These are phyloP conservation scores for Mortierella sp. DNA, from an alignment of 371 early-diverging fungal genomes.

Conservation along the genomic window DNA sequence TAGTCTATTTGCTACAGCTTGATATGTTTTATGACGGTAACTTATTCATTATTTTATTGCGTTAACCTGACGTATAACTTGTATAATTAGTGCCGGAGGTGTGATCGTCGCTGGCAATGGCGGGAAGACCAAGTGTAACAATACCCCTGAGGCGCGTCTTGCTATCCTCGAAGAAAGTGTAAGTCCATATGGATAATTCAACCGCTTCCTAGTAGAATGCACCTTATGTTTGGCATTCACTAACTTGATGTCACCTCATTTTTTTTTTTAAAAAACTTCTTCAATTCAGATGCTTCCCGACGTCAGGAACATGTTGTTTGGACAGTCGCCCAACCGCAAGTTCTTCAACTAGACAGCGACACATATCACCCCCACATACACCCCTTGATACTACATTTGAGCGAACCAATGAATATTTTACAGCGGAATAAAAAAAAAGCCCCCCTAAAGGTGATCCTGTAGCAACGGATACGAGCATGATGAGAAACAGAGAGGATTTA, in stretches of 20 bases:
- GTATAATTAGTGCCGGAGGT: constrained; percentile 84
- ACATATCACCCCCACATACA: background rate
- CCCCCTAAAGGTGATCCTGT: background rate
- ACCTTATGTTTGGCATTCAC: background rate
- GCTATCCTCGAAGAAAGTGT: constrained; percentile 82
- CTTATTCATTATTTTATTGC: background rate
- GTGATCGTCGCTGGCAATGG: constrained; percentile 82
- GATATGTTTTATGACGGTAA: no score
- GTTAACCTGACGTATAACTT: background rate
- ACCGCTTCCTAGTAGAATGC: background rate
- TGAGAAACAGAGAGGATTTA: background rate
- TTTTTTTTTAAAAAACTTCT: constrained; percentile 13
- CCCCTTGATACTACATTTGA: background rate
- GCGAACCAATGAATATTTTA: constrained; percentile 1
- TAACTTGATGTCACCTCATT: constrained; percentile 6
- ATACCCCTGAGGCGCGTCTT: constrained; percentile 93
- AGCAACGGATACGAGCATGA: background rate
- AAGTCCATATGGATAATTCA: constrained; percentile 15
- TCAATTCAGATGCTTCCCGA: constrained; percentile 88
- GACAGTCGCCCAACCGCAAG: constrained; percentile 88
- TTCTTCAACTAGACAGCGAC: constrained; percentile 83
- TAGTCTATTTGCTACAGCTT: no score
- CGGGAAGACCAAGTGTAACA: constrained; percentile 87
- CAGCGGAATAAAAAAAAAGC: background rate
- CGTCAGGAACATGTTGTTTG: constrained; percentile 90